phyloP scores from a whole-genome alignment of 2,329 filamentous ascomycete genomes.

The Lecanosticta acicola region DNA sequence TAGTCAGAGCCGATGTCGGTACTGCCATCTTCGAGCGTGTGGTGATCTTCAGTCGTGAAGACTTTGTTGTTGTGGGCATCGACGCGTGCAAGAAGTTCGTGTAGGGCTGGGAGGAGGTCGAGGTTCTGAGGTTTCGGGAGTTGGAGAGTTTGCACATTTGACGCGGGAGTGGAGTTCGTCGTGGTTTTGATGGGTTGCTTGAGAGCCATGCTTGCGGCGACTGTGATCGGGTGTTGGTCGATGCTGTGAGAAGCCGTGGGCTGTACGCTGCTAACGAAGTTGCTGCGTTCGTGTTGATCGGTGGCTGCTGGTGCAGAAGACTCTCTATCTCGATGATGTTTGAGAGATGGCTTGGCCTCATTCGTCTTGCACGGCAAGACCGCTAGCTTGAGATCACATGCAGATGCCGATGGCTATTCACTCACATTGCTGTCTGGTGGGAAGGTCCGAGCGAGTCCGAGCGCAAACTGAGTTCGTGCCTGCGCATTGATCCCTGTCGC shows the following conservation, averaged over 20 bases:
- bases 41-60: constrained; percentile 1
- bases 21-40: constrained; percentile 3
- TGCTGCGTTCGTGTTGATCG: too few species aligned
- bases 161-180: constrained; percentile 14
- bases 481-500: constrained; percentile 1
- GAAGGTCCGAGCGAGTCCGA: constrained; percentile 1
- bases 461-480: neutral
- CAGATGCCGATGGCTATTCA: neutral
- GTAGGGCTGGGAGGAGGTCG: constrained; percentile 77
- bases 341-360: too few species aligned
- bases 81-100: constrained; percentile 70
- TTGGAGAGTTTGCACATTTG: constrained; percentile 28
- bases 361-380: too few species aligned
- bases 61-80: constrained; percentile 16
- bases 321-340: too few species aligned
- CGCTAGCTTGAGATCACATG: too few species aligned
- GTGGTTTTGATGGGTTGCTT: constrained; percentile 21
- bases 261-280: too few species aligned
- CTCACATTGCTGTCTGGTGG: neutral
- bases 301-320: too few species aligned
- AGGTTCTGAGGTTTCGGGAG: constrained; percentile 75
- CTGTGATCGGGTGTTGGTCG: too few species aligned
- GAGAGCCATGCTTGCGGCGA: constrained; percentile 10
- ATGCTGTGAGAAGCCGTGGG: neutral
- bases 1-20: constrained; percentile 35